Conservation (phyloP, 1,284 basidiomycete species). For the Thecaphora frezii region DNA sequence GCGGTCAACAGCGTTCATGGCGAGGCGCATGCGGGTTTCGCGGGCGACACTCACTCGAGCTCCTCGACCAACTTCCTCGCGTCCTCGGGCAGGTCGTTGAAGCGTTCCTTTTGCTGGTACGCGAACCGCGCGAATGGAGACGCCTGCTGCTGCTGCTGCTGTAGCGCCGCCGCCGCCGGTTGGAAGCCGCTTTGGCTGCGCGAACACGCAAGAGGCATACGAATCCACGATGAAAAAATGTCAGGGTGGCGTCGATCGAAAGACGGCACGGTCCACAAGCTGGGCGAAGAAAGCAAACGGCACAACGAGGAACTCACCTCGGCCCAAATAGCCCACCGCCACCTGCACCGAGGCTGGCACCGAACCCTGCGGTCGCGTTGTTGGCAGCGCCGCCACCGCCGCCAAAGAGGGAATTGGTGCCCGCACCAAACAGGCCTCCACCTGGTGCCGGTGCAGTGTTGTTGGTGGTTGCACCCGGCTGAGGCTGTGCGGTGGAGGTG, state of each 20-base stretch:
- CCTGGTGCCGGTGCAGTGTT: background rate
- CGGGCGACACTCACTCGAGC: constrained; percentile 41
- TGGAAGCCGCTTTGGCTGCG: background rate
- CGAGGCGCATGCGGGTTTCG: no score
- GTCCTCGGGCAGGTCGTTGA: constrained; percentile 55
- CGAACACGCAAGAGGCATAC: no score
- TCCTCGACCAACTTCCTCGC: constrained; percentile 49
- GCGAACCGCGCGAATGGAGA: constrained; percentile 44
- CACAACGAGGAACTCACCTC: background rate
- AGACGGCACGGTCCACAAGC: no score
- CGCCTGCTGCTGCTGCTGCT: constrained; percentile 1
- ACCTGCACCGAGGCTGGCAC: background rate
- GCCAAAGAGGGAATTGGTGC: no score
- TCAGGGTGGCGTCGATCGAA: no score
- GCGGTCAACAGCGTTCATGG: no score
- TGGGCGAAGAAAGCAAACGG: background rate
- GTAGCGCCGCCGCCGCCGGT: no score
- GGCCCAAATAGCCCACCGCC: constrained; percentile 4
- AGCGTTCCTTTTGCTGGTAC: constrained; percentile 54
- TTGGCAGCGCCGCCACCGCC: no score
- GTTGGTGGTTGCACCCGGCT: background rate
- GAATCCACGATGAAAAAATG: background rate
- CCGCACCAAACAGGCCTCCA: constrained; percentile 10
- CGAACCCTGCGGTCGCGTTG: background rate
- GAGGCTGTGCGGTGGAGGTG: no score